Percentiles rank a stretch among this genome's conserved stretches.
Evolutionary conservation across 2,329 filamentous ascomycete species (phyloP).

Genomic region (Pezicula neosporulosa): DNA sequence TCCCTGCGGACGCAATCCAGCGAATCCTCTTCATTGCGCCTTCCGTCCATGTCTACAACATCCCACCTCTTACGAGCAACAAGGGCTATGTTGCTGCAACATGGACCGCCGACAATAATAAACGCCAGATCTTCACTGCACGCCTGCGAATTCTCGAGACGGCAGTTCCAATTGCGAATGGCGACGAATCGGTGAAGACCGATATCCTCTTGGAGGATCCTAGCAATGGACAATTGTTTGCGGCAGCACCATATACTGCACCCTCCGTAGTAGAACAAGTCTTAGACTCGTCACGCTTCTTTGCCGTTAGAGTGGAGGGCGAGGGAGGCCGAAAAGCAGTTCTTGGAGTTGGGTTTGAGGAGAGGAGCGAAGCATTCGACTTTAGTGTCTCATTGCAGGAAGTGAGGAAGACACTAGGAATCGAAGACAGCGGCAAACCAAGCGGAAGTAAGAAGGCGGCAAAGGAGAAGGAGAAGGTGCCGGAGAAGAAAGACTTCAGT

Average conservation of each 20-base stretch:
- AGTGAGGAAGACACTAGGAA: slow-evolving; percentile 65
- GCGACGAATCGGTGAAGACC: slow-evolving; percentile 58
- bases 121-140: slow-evolving; percentile 79
- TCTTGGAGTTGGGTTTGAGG: slow-evolving; percentile 83
- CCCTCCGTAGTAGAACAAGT: slow-evolving; percentile 69
- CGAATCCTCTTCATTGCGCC: slow-evolving; percentile 75
- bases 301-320: slow-evolving; percentile 77
- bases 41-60: slow-evolving; percentile 80
- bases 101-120: slow-evolving; percentile 70
- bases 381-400: slow-evolving; percentile 80
- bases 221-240: slow-evolving; percentile 71
- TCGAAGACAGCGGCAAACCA: slow-evolving; percentile 41
- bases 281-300: slow-evolving; percentile 78
- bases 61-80: slow-evolving; percentile 74
- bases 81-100: slow-evolving; percentile 74
- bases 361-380: slow-evolving; percentile 81
- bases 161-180: slow-evolving; percentile 41
- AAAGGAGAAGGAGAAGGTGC: slow-evolving; percentile 31
- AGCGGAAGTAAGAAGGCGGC: slow-evolving; percentile 26
- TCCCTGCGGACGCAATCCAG: slow-evolving; percentile 76
- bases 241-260: slow-evolving; percentile 74
- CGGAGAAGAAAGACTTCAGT: slow-evolving; percentile 71
- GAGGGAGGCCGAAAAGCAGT: slow-evolving; percentile 72
- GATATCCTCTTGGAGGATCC: slow-evolving; percentile 80
- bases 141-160: slow-evolving; percentile 78